These are phyloP conservation scores for Trichothecium sympodiale DNA, from an alignment of 2,329 filamentous ascomycete genomes.

Conservation along the genomic window DNA sequence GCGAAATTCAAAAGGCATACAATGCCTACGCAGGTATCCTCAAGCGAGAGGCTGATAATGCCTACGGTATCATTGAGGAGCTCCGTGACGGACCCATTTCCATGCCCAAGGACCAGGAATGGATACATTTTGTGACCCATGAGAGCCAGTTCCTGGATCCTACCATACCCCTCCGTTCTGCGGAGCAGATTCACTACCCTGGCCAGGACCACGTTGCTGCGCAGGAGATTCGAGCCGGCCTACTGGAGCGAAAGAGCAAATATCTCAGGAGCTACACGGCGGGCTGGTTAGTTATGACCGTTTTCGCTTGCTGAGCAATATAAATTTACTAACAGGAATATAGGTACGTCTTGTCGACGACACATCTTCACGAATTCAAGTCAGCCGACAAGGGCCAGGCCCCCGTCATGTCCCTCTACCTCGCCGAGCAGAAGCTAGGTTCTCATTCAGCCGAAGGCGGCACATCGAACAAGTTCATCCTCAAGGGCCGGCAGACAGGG, in stretches of 20 bases:
- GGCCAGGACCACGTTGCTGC: constrained; percentile 75
- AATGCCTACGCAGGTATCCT: constrained; percentile 86
- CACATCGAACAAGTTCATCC: constrained; percentile 92
- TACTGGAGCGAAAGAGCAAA: constrained; percentile 96
- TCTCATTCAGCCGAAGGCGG: constrained; percentile 76
- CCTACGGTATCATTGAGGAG: constrained; percentile 66
- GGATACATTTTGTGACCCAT: constrained; percentile 68
- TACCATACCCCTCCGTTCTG: constrained; percentile 61
- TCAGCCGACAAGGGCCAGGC: constrained; percentile 88
- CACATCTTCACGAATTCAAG: constrained; percentile 97
- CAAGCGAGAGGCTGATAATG: constrained; percentile 79
- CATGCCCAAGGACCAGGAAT: constrained; percentile 93
- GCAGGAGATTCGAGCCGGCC: constrained; percentile 77
- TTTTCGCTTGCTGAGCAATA: neutral
- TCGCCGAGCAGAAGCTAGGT: constrained; percentile 90
- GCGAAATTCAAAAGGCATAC: constrained; percentile 96
- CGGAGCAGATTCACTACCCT: constrained; percentile 81
- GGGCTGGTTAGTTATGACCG: constrained; percentile 66
- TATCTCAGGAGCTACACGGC: constrained; percentile 96
- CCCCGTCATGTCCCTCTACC: constrained; percentile 90
- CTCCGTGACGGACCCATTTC: constrained; percentile 74
- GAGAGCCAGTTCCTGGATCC: constrained; percentile 86
- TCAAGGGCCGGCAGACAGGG: constrained; percentile 91
- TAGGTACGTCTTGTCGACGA: constrained; percentile 92
- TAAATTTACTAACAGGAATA: constrained; percentile 1